Conservation (phyloP, 1,284 basidiomycete species). For the Pholiota adiposa region DNA sequence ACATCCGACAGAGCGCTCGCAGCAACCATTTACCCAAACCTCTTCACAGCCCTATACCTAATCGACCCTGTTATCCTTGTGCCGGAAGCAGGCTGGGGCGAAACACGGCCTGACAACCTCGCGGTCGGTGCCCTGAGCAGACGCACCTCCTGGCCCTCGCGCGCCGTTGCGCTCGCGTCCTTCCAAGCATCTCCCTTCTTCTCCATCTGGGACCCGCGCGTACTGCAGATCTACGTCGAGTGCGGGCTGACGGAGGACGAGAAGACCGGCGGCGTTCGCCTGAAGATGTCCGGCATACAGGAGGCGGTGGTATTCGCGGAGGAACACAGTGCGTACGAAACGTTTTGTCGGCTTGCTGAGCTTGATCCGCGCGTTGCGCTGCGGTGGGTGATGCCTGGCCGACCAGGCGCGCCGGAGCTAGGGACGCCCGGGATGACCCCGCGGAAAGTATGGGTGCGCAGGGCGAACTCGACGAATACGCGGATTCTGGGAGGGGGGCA, state of each 20-base stretch:
- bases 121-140: constrained; percentile 61
- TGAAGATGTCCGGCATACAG: constrained; percentile 67
- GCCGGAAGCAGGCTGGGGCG: constrained; percentile 15
- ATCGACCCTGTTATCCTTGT: constrained; percentile 78
- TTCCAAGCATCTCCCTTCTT: constrained; percentile 74
- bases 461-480: constrained; percentile 61
- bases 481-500: constrained; percentile 60
- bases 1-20: constrained; percentile 54
- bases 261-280: constrained; percentile 38
- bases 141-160: constrained; percentile 68
- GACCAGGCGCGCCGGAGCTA: constrained; percentile 38
- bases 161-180: constrained; percentile 61
- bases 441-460: constrained; percentile 62
- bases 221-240: constrained; percentile 70
- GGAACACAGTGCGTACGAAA: constrained; percentile 42
- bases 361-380: constrained; percentile 55
- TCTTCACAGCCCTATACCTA: constrained; percentile 78
- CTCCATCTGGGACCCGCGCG: constrained; percentile 69
- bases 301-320: constrained; percentile 64
- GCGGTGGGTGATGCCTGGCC: constrained; percentile 63
- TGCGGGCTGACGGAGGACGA: constrained; percentile 51
- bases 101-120: constrained; percentile 13
- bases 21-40: constrained; percentile 61
- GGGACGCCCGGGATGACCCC: constrained; percentile 41
- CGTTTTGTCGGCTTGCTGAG: constrained; percentile 45